phyloP scores from a whole-genome alignment of 73 alveolate species.

The Paramecium octaurelia region DNA sequence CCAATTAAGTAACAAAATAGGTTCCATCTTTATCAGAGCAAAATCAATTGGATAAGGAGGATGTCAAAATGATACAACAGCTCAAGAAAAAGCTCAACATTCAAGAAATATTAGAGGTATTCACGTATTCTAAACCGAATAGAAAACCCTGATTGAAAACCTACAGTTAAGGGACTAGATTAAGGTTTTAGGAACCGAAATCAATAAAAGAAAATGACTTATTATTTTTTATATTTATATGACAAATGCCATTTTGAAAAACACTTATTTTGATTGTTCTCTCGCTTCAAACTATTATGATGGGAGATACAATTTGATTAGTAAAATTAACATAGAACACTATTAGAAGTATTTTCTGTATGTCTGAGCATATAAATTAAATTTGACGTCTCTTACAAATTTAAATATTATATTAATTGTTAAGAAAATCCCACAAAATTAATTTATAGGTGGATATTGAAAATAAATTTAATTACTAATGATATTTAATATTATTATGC shows the following conservation, averaged over 20 bases:
- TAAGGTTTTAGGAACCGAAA: background rate
- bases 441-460: too few relatives aligned
- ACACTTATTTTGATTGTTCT: background rate
- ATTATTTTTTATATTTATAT: background rate
- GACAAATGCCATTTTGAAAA: background rate
- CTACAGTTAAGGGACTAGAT: background rate
- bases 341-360: too few relatives aligned
- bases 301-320: too few relatives aligned
- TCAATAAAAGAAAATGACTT: constrained; percentile 28
- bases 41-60: background rate
- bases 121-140: background rate
- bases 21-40: background rate
- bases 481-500: too few relatives aligned
- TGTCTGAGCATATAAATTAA: too few relatives aligned
- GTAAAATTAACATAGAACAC: too few relatives aligned
- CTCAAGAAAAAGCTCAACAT: background rate
- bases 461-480: too few relatives aligned
- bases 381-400: too few relatives aligned
- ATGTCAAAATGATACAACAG: background rate
- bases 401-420: too few relatives aligned
- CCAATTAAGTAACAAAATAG: background rate
- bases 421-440: too few relatives aligned
- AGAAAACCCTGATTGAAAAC: constrained; percentile 25
- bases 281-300: background rate
- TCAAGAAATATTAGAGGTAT: constrained; percentile 34